Base-by-base conservation (phyloP, 768 basidiomycete genomes). In the Lentinula edodes region DNA sequence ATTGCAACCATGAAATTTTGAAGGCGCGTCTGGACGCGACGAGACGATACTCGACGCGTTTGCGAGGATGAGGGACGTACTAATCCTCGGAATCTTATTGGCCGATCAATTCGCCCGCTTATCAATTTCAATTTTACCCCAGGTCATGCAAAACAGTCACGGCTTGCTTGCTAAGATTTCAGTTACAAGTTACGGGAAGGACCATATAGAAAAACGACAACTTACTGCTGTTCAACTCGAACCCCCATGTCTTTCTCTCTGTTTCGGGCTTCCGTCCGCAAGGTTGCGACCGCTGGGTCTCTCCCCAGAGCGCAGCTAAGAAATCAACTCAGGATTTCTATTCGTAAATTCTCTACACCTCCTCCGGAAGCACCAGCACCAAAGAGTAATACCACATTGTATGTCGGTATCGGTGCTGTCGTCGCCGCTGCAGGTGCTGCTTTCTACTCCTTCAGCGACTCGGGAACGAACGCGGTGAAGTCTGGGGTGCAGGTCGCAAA, bases 401-500 rank as follows among this genome's bases (percentile, higher is more conserved):
- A 80, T 69, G 70, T 83, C 43, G 85, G 85, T 53, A 72, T 89
- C 34, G 89, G 84, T 67, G 82, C 83, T 62, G 84, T 80, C 46
- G 82, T 76, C 18, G 78, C 80, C 46, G 79, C 77, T 54, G 86
- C 82, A 58, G 88, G 85, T 48, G 78, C 82, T 10, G 88, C 84
- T 54, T 91, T 84, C 75, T 89, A 86, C 70, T 70, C 80, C 64
- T 83, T 79, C 73, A 74, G 76, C 36, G 80, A 84, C 54, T 71
- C 80, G 9, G 77, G 79, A 5, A 79, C 75, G 28, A 81, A 85
- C 45, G 80, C 83, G 16, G 69, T 81, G 60, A 90, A 85, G 70
- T 84, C 88, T 6, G 84, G 80, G 13, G 75, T 80, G 3, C 87
- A 91, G 75, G 68, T 77, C 23, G 81, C 80, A 13, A 91, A 88